These are phyloP conservation scores for Coleophoma cylindrospora DNA, from an alignment of 2,329 filamentous ascomycete species.

Conservation along the genomic window DNA sequence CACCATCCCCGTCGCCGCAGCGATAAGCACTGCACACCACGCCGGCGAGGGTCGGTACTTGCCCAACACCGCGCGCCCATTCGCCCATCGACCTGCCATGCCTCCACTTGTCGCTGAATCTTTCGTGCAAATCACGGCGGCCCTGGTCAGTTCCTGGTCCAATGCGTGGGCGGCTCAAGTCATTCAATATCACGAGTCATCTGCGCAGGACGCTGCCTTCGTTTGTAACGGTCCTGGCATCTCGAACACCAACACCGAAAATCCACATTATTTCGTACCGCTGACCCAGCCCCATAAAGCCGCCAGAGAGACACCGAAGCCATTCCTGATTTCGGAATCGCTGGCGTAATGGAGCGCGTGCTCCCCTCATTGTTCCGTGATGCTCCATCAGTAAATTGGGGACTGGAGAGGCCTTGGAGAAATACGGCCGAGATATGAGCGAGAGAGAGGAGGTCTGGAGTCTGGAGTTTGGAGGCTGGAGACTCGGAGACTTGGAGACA, in stretches of 20 bases:
- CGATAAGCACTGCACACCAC: neutral
- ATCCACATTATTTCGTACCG: neutral
- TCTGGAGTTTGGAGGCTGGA: no score
- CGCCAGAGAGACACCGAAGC: neutral
- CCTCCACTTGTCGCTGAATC: neutral
- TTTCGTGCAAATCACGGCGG: neutral
- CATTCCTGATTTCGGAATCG: neutral
- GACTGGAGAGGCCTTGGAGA: no score
- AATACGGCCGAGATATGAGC: no score
- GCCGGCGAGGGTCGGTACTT: neutral
- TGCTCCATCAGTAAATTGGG: no score
- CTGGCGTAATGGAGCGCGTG: no score
- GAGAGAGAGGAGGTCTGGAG: no score
- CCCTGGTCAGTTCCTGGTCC: neutral
- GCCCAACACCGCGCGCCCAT: neutral
- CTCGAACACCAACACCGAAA: neutral
- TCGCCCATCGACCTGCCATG: neutral
- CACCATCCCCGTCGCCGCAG: neutral
- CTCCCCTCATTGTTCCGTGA: no score
- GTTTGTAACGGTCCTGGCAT: no score
- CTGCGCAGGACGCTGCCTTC: no score
- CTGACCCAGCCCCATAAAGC: neutral
- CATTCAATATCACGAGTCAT: no score
- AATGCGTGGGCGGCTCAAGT: neutral
- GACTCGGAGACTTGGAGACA: no score